Evolutionary conservation across 768 basidiomycete genomes (phyloP).

Genomic region (Suillus placidus): DNA sequence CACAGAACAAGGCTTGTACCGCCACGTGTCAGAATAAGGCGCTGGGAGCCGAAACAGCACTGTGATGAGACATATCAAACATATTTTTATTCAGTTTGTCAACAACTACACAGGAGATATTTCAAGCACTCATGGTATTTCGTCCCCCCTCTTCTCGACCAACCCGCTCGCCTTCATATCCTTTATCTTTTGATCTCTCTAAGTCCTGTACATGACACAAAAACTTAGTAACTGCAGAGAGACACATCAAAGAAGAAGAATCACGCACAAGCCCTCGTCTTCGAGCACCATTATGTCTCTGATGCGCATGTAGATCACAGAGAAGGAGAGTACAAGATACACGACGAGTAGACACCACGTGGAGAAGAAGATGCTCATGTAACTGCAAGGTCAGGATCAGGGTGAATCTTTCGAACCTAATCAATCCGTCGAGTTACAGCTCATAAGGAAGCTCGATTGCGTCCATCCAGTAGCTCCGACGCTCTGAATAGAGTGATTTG

Average conservation of each 20-base stretch:
- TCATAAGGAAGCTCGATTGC: neutral
- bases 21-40: too few species aligned
- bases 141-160: neutral
- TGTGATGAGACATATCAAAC: too few species aligned
- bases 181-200: neutral
- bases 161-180: neutral
- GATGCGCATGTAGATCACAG: constrained; percentile 71
- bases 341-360: constrained; percentile 69
- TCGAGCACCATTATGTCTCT: constrained; percentile 44
- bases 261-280: constrained; percentile 57
- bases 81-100: too few species aligned
- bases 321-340: constrained; percentile 67
- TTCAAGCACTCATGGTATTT: neutral
- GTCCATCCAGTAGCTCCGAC: too few species aligned
- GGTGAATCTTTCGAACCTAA: neutral
- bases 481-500: too few species aligned
- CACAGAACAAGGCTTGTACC: too few species aligned
- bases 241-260: neutral
- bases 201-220: neutral
- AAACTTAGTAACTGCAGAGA: neutral
- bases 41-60: too few species aligned
- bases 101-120: too few species aligned
- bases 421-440: too few species aligned
- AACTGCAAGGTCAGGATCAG: constrained; percentile 29
- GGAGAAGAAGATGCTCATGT: constrained; percentile 71